These are phyloP conservation scores for Entelexis paramagnoliae DNA, from an alignment of 1,139 yeast genomes.

Conservation along the genomic window DNA sequence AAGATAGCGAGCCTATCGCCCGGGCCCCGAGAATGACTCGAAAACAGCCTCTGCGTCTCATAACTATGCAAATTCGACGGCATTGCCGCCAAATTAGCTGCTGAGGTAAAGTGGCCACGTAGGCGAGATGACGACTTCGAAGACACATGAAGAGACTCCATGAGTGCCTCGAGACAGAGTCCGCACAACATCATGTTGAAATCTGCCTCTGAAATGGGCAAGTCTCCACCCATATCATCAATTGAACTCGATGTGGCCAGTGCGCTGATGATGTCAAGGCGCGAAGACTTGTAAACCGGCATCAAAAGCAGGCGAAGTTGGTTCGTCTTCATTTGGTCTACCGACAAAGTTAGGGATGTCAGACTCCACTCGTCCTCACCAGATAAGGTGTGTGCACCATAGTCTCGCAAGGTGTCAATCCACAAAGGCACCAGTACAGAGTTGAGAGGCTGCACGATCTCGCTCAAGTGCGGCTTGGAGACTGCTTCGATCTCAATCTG, in stretches of 20 bases:
- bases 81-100: not conserved
- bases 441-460: constrained; percentile 50
- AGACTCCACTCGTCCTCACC: constrained; percentile 36
- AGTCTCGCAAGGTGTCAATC: constrained; percentile 67
- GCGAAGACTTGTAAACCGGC: constrained; percentile 50
- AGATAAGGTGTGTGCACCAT: constrained; percentile 54
- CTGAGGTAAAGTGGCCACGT: not conserved
- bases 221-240: constrained; percentile 2
- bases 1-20: constrained; percentile 8
- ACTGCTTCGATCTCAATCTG: constrained; percentile 46
- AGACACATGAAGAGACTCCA: constrained; percentile 24
- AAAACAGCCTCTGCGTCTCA: not conserved
- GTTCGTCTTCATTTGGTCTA: constrained; percentile 31
- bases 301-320: constrained; percentile 31
- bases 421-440: constrained; percentile 61
- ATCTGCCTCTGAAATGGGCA: constrained; percentile 40
- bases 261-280: constrained; percentile 75
- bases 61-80: not conserved
- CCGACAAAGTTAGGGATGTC: constrained; percentile 24
- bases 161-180: constrained; percentile 67
- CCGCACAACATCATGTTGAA: constrained; percentile 75
- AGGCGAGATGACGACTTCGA: not conserved
- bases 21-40: not conserved
- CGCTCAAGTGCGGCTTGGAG: constrained; percentile 24
- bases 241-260: constrained; percentile 47